phyloP scores from a whole-genome alignment of 2,329 filamentous ascomycete genomes.

The Penicillium capsulatum region DNA sequence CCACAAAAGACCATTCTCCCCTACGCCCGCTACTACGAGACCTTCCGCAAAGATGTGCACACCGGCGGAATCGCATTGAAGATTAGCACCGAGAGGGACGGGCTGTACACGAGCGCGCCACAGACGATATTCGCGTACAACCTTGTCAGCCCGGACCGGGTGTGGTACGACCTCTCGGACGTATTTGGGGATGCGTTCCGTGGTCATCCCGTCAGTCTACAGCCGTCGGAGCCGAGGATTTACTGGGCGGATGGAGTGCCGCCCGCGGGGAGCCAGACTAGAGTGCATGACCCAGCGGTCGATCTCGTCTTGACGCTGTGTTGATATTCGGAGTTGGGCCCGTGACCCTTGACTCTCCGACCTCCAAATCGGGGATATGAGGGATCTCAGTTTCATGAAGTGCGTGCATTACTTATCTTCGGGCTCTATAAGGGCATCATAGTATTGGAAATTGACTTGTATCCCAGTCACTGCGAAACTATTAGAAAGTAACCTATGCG shows the following conservation, averaged over 20 bases:
- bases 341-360: too few species aligned
- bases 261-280: constrained; percentile 30
- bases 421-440: too few species aligned
- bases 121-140: constrained; percentile 44
- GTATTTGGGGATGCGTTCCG: constrained; percentile 44
- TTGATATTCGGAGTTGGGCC: constrained; percentile 9
- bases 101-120: constrained; percentile 32
- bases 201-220: constrained; percentile 24
- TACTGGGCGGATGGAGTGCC: constrained; percentile 33
- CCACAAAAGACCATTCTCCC: constrained; percentile 23
- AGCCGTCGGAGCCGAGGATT: constrained; percentile 23
- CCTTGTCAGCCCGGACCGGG: constrained; percentile 18
- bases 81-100: constrained; percentile 34
- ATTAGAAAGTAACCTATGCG: too few species aligned
- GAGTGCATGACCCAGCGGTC: constrained; percentile 16
- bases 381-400: too few species aligned
- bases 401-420: too few species aligned
- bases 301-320: constrained; percentile 30
- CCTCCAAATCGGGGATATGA: too few species aligned
- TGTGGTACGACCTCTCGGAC: constrained; percentile 45
- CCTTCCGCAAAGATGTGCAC: constrained; percentile 31
- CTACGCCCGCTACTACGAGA: constrained; percentile 31
- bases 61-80: constrained; percentile 44
- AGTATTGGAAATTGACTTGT: too few species aligned
- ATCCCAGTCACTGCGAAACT: too few species aligned